Evolutionary conservation across 2,329 filamentous ascomycete genomes (phyloP).

Genomic region (Exophiala aquamarina): DNA sequence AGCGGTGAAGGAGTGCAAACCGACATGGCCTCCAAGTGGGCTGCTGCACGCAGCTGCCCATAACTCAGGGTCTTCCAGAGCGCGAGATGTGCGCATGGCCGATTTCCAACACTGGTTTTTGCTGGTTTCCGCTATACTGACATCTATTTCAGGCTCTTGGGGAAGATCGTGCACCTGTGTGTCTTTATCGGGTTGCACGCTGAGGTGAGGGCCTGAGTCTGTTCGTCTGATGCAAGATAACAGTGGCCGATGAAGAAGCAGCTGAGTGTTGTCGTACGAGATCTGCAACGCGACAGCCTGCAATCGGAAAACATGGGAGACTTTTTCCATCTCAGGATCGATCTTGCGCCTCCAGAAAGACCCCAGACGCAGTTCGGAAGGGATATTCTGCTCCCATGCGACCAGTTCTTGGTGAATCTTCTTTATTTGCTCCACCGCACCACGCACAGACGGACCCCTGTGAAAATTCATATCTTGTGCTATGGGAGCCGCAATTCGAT

Average conservation of each 20-base stretch:
- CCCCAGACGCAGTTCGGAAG: neutral
- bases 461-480: neutral
- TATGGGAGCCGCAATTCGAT: neutral
- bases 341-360: too few species aligned
- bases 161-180: neutral
- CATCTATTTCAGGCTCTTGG: slow-evolving; percentile 4
- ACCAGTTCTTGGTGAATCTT: neutral
- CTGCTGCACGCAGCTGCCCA: slow-evolving; percentile 37
- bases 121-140: slow-evolving; percentile 9
- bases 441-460: neutral
- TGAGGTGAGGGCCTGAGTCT: too few species aligned
- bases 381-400: neutral
- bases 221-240: slow-evolving; percentile 29
- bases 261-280: slow-evolving; percentile 45
- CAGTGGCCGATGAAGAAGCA: slow-evolving; percentile 45
- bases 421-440: neutral
- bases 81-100: slow-evolving; percentile 17
- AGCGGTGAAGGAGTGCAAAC: slow-evolving; percentile 47
- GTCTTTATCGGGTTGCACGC: neutral
- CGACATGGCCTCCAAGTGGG: slow-evolving; percentile 47
- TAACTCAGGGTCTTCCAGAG: slow-evolving; percentile 11
- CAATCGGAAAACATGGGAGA: slow-evolving; percentile 28
- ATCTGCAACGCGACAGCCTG: slow-evolving; percentile 45
- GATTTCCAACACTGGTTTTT: slow-evolving; percentile 17
- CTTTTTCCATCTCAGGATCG: too few species aligned